Evolutionary conservation across 2,329 filamentous ascomycete genomes (phyloP), one percentile per base, ranked within the genome.

Genomic region (Colletotrichum sp.): DNA sequence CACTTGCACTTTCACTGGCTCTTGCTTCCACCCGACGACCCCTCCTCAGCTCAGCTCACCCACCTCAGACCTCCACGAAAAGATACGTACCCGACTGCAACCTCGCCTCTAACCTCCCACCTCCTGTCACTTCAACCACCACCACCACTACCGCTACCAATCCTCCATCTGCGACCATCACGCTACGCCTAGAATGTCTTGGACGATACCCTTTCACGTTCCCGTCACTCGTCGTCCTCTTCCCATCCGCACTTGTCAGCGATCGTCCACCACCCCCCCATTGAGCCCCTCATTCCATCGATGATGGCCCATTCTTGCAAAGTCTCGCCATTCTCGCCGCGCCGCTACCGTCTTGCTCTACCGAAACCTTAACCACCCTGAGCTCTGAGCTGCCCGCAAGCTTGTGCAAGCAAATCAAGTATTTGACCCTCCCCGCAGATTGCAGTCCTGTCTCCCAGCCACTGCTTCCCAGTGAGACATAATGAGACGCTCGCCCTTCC

Each of bases 121-220:
- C 18, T 69, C 67, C 39, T 57, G 10, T 60, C 36, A 24, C 36
- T 32, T 48, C 26, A 60, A 70, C 55, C 13, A 65, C 65, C 71
- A 72, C 39, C 18, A 72, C 39, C 18, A 48, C 44, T 10, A 52
- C 44, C 10, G 22, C 16, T 44, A 18, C 44, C 44, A 52, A 22
- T 26, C n/a, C 26, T 32, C 30, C 13, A 18, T 63, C 55, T 18
- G 59, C 65, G 65, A 72, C 39, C 71, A 48, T 52, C 67, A 32
- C 67, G 66, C 67, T 71, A 71, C 59, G 71, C 67, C 71, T 59
- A 64, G 66, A 74, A 64, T 30, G 59, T 57, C 66, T 30, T 55
- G 48, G 67, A 44, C 67, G 13, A 8, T 68, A 48, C 59, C 36
- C 68, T 52, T 55, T 67, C 48, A 71, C 52, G 39, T 63, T 67